These are phyloP conservation scores for Heteromeles arbutifolia DNA, from an alignment of 306 rosid genomes.

Conservation along the genomic window DNA sequence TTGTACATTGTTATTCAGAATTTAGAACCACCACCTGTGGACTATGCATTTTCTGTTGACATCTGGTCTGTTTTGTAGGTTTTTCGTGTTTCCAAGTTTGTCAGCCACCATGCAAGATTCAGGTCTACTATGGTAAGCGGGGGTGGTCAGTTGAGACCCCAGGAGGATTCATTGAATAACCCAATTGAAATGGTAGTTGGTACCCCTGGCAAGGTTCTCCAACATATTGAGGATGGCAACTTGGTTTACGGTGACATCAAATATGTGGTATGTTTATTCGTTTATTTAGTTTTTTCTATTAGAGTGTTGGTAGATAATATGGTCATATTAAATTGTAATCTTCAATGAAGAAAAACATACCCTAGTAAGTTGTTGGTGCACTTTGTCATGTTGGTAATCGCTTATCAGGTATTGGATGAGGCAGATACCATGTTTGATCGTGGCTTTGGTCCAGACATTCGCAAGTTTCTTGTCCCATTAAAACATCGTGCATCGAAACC, in stretches of 20 bases:
- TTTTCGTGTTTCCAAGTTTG: conserved; percentile 81
- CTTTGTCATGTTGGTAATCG: conserved; percentile 13
- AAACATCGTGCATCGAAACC: conserved; percentile 60
- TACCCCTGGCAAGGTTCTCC: conserved; percentile 93
- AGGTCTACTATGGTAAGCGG: conserved; percentile 93
- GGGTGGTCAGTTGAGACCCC: conserved; percentile 85
- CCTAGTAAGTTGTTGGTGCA: neutral
- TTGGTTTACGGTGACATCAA: conserved; percentile 86
- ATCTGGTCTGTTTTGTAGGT: conserved; percentile 44
- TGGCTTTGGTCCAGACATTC: conserved; percentile 97
- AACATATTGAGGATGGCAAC: conserved; percentile 92
- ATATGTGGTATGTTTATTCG: conserved; percentile 45
- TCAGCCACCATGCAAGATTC: conserved; percentile 87
- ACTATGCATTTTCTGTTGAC: conserved; percentile 19
- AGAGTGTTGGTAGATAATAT: neutral
- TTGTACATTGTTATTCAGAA: conserved; percentile 1
- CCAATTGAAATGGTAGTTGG: conserved; percentile 91
- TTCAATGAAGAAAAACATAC: neutral
- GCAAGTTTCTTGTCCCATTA: conserved; percentile 72
- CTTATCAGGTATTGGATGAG: conserved; percentile 83
- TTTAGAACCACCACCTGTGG: conserved; percentile 2
- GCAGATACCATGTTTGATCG: conserved; percentile 98
- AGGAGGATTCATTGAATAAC: conserved; percentile 77
- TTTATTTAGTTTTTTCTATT: neutral
- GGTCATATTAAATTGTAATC: neutral